Percentiles rank a stretch among this genome's conserved stretches.
Evolutionary conservation across 164 flowering plant species (phyloP).

Genomic region (Dillenia suffruticosa): DNA sequence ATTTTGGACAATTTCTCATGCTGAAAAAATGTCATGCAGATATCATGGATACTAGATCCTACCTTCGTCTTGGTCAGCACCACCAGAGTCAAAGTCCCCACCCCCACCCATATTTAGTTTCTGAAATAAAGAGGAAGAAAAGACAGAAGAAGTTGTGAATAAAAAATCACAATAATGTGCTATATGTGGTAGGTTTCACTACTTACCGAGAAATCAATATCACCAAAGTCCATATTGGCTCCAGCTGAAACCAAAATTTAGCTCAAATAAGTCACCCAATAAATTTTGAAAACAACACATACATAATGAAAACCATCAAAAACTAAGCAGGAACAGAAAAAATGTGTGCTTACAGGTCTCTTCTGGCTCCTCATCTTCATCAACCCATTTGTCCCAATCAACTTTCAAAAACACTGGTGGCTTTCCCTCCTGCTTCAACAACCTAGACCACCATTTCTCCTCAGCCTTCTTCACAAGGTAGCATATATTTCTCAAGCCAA

Average conservation of each 20-base stretch:
- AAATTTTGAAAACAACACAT: background rate
- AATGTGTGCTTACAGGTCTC: conserved; percentile 11
- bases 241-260: conserved; percentile 22
- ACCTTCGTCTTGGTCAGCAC: conserved; percentile 20
- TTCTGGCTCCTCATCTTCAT: conserved; percentile 68
- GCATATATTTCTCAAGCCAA: conserved; percentile 46
- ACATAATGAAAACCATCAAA: background rate
- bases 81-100: conserved; percentile 14
- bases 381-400: conserved; percentile 86
- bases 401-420: conserved; percentile 58
- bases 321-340: background rate
- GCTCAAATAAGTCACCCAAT: background rate
- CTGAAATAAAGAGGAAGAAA: conserved; percentile 6
- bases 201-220: conserved; percentile 62
- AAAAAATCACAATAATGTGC: background rate
- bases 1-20: background rate
- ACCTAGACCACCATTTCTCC: conserved; percentile 69
- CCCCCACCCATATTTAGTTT: conserved; percentile 28
- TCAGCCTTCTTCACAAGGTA: conserved; percentile 66
- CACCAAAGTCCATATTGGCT: conserved; percentile 41
- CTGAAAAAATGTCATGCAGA: background rate
- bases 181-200: background rate
- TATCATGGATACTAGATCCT: background rate
- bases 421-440: conserved; percentile 57
- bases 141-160: too few species aligned